Percentiles rank a stretch among this genome's conserved stretches.
These are phyloP conservation scores for Ceraceosorus guamensis DNA, from an alignment of 1,284 basidiomycete genomes.

Conservation along the genomic window DNA sequence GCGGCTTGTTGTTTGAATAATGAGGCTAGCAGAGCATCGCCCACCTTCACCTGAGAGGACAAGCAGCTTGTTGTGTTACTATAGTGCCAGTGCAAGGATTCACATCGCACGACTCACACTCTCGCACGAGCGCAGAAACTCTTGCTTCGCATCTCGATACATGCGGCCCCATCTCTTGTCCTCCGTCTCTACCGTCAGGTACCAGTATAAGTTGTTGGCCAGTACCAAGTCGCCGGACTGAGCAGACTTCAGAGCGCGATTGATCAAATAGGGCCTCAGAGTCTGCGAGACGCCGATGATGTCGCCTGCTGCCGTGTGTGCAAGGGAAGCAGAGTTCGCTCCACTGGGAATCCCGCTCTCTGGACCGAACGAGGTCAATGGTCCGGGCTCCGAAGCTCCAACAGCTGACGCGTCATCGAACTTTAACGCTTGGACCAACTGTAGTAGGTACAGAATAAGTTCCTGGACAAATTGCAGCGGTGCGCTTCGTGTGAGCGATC, in stretches of 20 bases:
- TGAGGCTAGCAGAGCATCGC: too few species aligned
- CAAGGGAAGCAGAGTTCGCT: not conserved
- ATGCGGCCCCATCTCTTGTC: slow-evolving; percentile 64
- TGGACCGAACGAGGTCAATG: slow-evolving; percentile 9
- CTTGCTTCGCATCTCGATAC: too few species aligned
- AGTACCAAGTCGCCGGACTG: slow-evolving; percentile 60
- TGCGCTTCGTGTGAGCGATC: not conserved
- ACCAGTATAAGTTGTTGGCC: slow-evolving; percentile 93
- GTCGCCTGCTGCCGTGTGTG: slow-evolving; percentile 9
- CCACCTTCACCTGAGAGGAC: too few species aligned
- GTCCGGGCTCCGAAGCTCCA: too few species aligned
- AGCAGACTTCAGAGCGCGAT: slow-evolving; percentile 61
- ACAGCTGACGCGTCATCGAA: slow-evolving; percentile 25
- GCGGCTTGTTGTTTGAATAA: slow-evolving; percentile 61
- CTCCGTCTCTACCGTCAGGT: slow-evolving; percentile 85
- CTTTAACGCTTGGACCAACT: slow-evolving; percentile 94
- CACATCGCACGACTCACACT: too few species aligned
- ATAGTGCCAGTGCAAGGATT: too few species aligned
- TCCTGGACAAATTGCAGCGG: slow-evolving; percentile 57
- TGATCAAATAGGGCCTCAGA: slow-evolving; percentile 63
- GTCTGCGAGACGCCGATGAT: not conserved
- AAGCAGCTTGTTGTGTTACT: too few species aligned
- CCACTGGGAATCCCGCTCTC: slow-evolving; percentile 2
- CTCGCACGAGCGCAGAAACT: not conserved
- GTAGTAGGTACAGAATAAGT: slow-evolving; percentile 81